Evolutionary conservation across 768 basidiomycete species (phyloP).

Genomic region (Amanita pallidorosea): DNA sequence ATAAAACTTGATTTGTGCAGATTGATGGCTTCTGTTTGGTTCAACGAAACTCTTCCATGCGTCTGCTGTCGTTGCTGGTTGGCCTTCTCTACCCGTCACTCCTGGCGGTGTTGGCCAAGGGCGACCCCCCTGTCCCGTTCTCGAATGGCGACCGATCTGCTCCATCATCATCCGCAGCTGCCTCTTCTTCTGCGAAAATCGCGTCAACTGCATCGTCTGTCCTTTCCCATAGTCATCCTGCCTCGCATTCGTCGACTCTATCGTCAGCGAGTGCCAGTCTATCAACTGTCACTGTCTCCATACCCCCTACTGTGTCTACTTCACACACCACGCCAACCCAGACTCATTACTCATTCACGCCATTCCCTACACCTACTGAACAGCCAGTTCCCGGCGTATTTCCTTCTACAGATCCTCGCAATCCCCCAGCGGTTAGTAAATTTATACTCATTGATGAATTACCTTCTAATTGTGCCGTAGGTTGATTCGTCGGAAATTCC

Average conservation of each 20-base stretch:
- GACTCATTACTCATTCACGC: constrained; percentile 32
- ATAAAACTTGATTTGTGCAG: background rate
- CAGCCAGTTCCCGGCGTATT: constrained; percentile 41
- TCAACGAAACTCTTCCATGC: background rate
- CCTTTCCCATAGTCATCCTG: background rate
- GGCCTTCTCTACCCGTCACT: background rate
- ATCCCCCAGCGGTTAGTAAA: constrained; percentile 41
- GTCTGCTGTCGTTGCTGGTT: background rate
- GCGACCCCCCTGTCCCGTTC: background rate
- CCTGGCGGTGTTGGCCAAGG: constrained; percentile 6
- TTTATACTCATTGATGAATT: background rate
- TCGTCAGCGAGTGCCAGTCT: background rate
- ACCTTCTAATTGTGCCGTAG: constrained; percentile 9
- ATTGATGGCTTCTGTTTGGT: background rate
- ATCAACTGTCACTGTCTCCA: background rate
- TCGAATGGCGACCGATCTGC: background rate
- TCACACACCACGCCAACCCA: background rate
- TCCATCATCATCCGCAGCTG: background rate
- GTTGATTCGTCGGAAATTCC: constrained; percentile 27
- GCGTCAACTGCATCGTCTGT: background rate
- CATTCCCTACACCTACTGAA: constrained; percentile 53
- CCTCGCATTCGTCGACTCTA: background rate
- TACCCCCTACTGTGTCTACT: background rate
- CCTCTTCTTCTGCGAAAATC: constrained; percentile 10
- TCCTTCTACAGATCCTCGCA: constrained; percentile 40